Base-by-base conservation (phyloP, 2,329 filamentous ascomycete species). In the Aspergillus felis region DNA sequence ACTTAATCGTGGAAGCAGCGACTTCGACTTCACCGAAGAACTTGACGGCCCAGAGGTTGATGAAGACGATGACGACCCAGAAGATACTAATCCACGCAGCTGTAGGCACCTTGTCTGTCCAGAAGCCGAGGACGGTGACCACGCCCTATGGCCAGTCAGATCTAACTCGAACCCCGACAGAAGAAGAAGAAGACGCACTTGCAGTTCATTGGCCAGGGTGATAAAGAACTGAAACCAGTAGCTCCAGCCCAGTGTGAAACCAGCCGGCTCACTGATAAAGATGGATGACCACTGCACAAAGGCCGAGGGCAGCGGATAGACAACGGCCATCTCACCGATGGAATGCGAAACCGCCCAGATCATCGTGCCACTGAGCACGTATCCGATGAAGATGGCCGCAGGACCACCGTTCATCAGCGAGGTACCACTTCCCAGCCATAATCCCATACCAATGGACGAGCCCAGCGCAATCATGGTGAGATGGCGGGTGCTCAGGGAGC, bases 251-350 rank as follows among this genome's bases (percentile, higher is more conserved):
- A 80, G 68, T 7, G 78, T 74, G 61, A 81, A 79, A 0, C 72
- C 77, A 9, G 74, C 73, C 0, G 78, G 68, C 1, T 69, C 71
- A 56, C 77, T 72, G 51, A 80, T 69, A 59, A 80, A 81, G 42
- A 77, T 80, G 32, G 66, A 73, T 4, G 74, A 74, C 77, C 77
- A 80, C 63, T 79, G 77, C n/a, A 78, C 73, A 55, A 79, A 81
- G 10, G 76, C 75, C 4, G 74, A 76, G 0, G 78, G 77, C 0
- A 80, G 64, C 4, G 78, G 78, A 56, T 80, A 80, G 69, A 79
- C 68, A 58, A 78, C 70, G 0, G 76, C 77, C 73, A 81, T 76
- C 58, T 80, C 77, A 1, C 77, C 78, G 35, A 80, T 78, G 2
- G 76, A 78, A 38, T 80, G 78, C 47, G 67, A 72, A 35, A 81